Percentiles rank a stretch among this genome's conserved stretches.
phyloP scores from a whole-genome alignment of 2,329 filamentous ascomycete species.

The Fusarium sp. region DNA sequence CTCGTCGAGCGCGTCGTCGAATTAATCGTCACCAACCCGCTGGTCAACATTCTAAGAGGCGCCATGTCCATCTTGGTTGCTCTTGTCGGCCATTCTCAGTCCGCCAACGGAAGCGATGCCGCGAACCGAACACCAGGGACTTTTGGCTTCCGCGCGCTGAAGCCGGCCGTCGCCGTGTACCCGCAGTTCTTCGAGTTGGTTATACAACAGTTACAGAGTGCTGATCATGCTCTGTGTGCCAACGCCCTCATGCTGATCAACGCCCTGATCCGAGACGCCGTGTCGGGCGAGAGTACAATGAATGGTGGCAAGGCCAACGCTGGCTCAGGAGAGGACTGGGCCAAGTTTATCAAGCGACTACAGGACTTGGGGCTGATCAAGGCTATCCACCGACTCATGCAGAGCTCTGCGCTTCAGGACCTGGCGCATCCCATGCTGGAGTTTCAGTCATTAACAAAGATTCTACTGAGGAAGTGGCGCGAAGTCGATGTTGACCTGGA shows the following conservation, averaged over 20 bases:
- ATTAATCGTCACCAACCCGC: constrained; percentile 92
- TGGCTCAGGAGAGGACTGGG: constrained; percentile 80
- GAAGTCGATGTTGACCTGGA: constrained; percentile 89
- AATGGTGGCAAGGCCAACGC: constrained; percentile 49
- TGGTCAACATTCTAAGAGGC: constrained; percentile 96
- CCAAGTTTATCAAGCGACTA: constrained; percentile 92
- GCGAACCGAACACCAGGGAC: constrained; percentile 66
- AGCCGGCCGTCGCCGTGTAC: constrained; percentile 90
- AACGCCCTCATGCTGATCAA: constrained; percentile 97
- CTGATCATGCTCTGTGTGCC: constrained; percentile 94
- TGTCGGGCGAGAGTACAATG: constrained; percentile 78
- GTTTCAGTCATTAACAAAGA: constrained; percentile 92
- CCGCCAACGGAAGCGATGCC: constrained; percentile 57
- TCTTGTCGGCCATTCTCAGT: constrained; percentile 88
- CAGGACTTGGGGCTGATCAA: constrained; percentile 95
- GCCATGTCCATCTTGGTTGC: constrained; percentile 97
- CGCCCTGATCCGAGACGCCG: constrained; percentile 91
- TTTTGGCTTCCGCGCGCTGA: constrained; percentile 92
- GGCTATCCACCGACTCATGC: constrained; percentile 93
- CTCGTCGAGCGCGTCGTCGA: constrained; percentile 86
- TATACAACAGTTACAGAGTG: constrained; percentile 90
- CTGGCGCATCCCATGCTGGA: constrained; percentile 90
- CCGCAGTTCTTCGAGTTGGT: constrained; percentile 96
- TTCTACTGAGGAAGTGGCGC: constrained; percentile 89
- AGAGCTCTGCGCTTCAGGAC: constrained; percentile 92